Percentiles rank a stretch among this genome's conserved stretches.
Conservation (phyloP, 2,329 filamentous ascomycete species). For the Colletotrichum horii region DNA sequence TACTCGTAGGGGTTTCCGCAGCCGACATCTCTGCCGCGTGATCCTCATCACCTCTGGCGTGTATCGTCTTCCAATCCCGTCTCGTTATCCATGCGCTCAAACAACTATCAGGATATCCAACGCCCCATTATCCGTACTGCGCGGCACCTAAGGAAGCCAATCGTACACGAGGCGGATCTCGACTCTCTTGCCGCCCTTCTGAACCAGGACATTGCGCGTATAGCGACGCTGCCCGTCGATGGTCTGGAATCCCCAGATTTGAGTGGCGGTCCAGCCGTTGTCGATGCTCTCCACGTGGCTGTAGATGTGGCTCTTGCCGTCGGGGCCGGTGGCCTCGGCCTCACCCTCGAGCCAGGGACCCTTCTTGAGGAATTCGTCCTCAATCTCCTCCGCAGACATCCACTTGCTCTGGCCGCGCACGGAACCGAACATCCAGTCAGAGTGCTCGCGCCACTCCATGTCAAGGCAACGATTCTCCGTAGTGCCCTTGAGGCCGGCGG, state of each 20-base stretch:
- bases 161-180: constrained; percentile 63
- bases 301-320: constrained; percentile 68
- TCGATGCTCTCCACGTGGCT: constrained; percentile 63
- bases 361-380: constrained; percentile 60
- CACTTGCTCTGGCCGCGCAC: constrained; percentile 67
- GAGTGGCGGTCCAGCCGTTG: constrained; percentile 58
- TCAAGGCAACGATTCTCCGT: constrained; percentile 61
- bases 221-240: constrained; percentile 58
- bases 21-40: neutral
- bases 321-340: constrained; percentile 53
- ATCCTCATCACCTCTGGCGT: neutral
- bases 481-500: constrained; percentile 73
- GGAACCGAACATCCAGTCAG: constrained; percentile 80
- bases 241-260: constrained; percentile 67
- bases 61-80: neutral
- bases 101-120: neutral
- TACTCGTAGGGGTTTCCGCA: neutral
- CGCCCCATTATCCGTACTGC: neutral
- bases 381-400: constrained; percentile 49
- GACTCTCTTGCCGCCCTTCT: constrained; percentile 54
- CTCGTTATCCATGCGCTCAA: neutral
- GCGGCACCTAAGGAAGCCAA: constrained; percentile 33
- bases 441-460: constrained; percentile 63
- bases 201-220: constrained; percentile 57
- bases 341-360: constrained; percentile 64